Evolutionary conservation across 495 filamentous ascomycete species (phyloP), one percentile per base, ranked within the genome.

Genomic region (Xylaria telfairii): DNA sequence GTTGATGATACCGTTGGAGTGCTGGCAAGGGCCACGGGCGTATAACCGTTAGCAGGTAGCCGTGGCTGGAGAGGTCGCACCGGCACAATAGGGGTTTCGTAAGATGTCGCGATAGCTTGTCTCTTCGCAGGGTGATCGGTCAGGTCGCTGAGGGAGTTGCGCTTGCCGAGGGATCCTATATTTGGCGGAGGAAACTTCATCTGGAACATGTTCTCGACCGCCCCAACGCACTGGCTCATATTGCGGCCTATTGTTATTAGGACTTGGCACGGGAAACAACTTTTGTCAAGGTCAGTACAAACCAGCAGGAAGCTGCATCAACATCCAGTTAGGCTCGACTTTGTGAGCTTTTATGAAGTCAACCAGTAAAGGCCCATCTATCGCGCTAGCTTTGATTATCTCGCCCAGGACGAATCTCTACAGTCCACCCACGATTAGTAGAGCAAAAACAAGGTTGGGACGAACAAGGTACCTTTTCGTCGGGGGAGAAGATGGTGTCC

Each of bases 351-450:
- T 83, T 76, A 85, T 79, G 57, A 85, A 82, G n/a, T 81, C 75
- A 56, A 85, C 78, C 32, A 85, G 76, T 46, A 75, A 74, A 30
- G 76, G 75, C 34, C 85, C 77, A 47, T 86, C 81, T 71, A 88
- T 80, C 32, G 78, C 74, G 79, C 83, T 86, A 72, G 78, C 79
- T 72, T 87, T 88, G 76, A 88, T 82, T 71, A 84, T 85, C 80
- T 88, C 85, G 76, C 82, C 83, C 62, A 88, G 78, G 72, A 87
- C 75, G 76, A 85, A 86, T 76, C 86, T 84, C 86, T 88, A 70
- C 34, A 73, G 67, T 17, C 69, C 47, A 78, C 63, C 32, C 32
- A 42, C 30, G 13, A 71, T 81, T 78, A 82, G 77, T 69, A 56
- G 66, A 65, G 61, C 68, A 49, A 59, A 59, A 32, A 57, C 61